Evolutionary conservation across 805 yeast species (phyloP).

Genomic region (Saccharomycopsis vini): DNA sequence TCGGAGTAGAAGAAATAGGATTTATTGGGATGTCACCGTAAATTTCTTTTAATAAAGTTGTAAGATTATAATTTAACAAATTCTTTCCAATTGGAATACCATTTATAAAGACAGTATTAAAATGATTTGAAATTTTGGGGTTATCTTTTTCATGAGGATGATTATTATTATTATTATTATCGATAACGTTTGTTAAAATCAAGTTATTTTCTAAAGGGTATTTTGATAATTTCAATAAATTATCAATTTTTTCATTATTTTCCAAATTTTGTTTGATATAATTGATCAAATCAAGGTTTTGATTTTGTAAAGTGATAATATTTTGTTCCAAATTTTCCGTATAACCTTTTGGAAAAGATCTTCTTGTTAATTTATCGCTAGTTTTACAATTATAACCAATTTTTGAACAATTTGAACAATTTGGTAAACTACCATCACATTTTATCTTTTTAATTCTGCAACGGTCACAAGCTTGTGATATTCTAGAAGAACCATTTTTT

Average conservation of each 20-base stretch:
- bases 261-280: constrained; percentile 24
- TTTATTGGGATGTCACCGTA: neutral
- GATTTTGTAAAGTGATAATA: constrained; percentile 52
- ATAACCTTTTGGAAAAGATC: constrained; percentile 76
- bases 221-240: neutral
- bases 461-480: constrained; percentile 75
- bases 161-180: constrained; percentile 1
- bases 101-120: constrained; percentile 4
- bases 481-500: constrained; percentile 29
- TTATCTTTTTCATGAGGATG: too few species aligned
- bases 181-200: constrained; percentile 8
- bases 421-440: constrained; percentile 63
- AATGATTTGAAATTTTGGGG: neutral
- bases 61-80: constrained; percentile 20
- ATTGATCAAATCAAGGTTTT: constrained; percentile 33
- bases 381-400: constrained; percentile 63
- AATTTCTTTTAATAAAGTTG: neutral
- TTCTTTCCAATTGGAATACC: constrained; percentile 23
- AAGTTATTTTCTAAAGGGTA: constrained; percentile 20
- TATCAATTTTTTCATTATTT: neutral
- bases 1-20: neutral
- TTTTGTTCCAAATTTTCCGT: constrained; percentile 65
- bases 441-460: constrained; percentile 70
- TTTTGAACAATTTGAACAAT: constrained; percentile 56
- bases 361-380: constrained; percentile 62